These are phyloP conservation scores for Pseudoneurospora amorphoporcata DNA, from an alignment of 495 filamentous ascomycete genomes.

Conservation along the genomic window DNA sequence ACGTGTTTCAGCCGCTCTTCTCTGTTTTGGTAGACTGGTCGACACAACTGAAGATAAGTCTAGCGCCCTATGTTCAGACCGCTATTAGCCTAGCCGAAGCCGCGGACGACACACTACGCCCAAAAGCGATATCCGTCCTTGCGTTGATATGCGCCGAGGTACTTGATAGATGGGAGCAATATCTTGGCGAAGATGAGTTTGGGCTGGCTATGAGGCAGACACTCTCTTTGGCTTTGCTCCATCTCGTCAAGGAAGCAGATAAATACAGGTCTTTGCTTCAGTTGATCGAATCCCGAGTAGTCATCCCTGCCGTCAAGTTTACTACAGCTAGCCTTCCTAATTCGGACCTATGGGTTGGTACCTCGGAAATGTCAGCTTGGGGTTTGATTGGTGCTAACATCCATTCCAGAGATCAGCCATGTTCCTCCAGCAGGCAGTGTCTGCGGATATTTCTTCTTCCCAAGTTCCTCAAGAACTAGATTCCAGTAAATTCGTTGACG, in stretches of 20 bases:
- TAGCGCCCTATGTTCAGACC: constrained; percentile 17
- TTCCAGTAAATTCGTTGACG: constrained; percentile 20
- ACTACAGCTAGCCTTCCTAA: constrained; percentile 10
- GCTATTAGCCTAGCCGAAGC: constrained; percentile 16
- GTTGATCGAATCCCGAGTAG: constrained; percentile 24
- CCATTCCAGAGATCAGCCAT: constrained; percentile 20
- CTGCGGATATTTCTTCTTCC: background rate
- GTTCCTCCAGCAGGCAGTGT: constrained; percentile 18
- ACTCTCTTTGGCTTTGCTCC: constrained; percentile 20
- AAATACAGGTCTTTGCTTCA: constrained; percentile 21
- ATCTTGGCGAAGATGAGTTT: constrained; percentile 14
- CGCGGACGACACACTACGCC: constrained; percentile 13
- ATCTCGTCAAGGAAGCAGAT: constrained; percentile 22
- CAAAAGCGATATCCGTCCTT: constrained; percentile 24
- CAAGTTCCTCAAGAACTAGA: constrained; percentile 5
- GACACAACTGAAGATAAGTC: constrained; percentile 9
- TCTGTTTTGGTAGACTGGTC: constrained; percentile 18
- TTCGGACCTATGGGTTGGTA: background rate
- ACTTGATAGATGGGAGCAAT: constrained; percentile 4
- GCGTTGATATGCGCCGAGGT: constrained; percentile 23
- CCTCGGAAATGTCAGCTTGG: background rate
- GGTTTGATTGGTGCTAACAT: constrained; percentile 10
- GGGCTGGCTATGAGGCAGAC: constrained; percentile 4
- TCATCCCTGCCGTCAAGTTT: constrained; percentile 6
- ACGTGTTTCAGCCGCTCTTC: constrained; percentile 23